These are phyloP conservation scores for Graphilbum ipis-grandicollis DNA, from an alignment of 2,329 filamentous ascomycete species.

Conservation along the genomic window DNA sequence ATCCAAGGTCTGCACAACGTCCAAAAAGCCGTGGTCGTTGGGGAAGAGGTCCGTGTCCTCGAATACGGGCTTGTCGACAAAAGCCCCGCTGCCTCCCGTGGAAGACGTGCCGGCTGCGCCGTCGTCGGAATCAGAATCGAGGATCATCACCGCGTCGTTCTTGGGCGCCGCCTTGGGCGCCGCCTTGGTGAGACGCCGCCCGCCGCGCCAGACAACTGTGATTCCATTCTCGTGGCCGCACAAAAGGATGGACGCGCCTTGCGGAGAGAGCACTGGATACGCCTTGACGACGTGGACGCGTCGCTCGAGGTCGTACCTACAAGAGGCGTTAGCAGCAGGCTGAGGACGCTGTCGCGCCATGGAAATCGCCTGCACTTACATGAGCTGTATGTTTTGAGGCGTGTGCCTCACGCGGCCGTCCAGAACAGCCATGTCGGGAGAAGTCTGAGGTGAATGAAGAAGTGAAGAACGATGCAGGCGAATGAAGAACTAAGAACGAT, in stretches of 20 bases:
- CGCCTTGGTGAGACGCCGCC: conserved; percentile 36
- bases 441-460: too few species aligned
- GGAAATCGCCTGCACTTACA: conserved; percentile 11
- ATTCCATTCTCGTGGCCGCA: conserved; percentile 48
- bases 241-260: conserved; percentile 44
- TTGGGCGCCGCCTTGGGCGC: conserved; percentile 4
- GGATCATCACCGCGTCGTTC: conserved; percentile 39
- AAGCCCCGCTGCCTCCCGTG: conserved; percentile 12
- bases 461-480: too few species aligned
- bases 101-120: conserved; percentile 14
- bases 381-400: conserved; percentile 19
- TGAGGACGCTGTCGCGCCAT: neutral
- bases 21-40: conserved; percentile 31
- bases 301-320: conserved; percentile 39
- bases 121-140: conserved; percentile 44
- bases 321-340: neutral
- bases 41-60: conserved; percentile 23
- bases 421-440: too few species aligned
- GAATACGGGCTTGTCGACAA: conserved; percentile 39
- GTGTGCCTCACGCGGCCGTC: conserved; percentile 16
- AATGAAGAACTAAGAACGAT: too few species aligned
- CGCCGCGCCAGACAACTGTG: conserved; percentile 44
- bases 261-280: conserved; percentile 43
- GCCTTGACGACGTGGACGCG: conserved; percentile 42
- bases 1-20: conserved; percentile 42